Evolutionary conservation across 1,284 basidiomycete species (phyloP).

Genomic region (Ceratobasidium sp.): DNA sequence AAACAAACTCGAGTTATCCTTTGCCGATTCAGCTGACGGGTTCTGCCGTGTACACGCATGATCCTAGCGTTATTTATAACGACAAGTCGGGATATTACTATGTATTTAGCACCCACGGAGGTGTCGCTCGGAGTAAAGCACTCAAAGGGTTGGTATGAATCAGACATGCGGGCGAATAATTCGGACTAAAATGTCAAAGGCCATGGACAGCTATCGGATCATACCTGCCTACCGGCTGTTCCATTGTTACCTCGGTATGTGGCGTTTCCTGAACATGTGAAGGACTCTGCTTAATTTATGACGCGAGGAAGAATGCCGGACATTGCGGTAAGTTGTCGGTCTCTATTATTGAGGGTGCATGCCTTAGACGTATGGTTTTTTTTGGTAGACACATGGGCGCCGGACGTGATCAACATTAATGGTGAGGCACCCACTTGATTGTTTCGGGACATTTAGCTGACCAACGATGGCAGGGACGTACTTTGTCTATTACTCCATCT

Average conservation of each 20-base stretch:
- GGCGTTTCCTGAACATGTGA: background rate
- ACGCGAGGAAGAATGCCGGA: slow-evolving; percentile 36
- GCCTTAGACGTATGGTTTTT: background rate
- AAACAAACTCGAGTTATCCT: slow-evolving; percentile 34
- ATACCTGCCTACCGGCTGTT: slow-evolving; percentile 46
- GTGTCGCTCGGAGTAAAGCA: slow-evolving; percentile 43
- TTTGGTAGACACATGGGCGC: slow-evolving; percentile 45
- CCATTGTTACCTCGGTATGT: slow-evolving; percentile 44
- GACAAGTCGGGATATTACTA: slow-evolving; percentile 46
- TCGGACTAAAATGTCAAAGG: slow-evolving; percentile 9
- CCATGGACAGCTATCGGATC: slow-evolving; percentile 46
- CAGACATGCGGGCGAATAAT: background rate
- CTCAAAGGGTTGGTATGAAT: slow-evolving; percentile 41
- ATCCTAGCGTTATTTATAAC: slow-evolving; percentile 46
- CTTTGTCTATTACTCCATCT: slow-evolving; percentile 56
- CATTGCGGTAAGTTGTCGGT: slow-evolving; percentile 39
- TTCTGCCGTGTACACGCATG: slow-evolving; percentile 43
- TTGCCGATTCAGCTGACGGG: slow-evolving; percentile 43
- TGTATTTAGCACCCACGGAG: slow-evolving; percentile 47
- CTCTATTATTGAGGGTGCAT: background rate
- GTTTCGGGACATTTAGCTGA: background rate
- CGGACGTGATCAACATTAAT: slow-evolving; percentile 45
- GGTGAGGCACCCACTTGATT: slow-evolving; percentile 19
- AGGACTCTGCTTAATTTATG: background rate
- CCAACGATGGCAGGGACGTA: slow-evolving; percentile 46